Conservation (phyloP, 192 early-diverging fungal genomes). For the Backusella mclennaniae region DNA sequence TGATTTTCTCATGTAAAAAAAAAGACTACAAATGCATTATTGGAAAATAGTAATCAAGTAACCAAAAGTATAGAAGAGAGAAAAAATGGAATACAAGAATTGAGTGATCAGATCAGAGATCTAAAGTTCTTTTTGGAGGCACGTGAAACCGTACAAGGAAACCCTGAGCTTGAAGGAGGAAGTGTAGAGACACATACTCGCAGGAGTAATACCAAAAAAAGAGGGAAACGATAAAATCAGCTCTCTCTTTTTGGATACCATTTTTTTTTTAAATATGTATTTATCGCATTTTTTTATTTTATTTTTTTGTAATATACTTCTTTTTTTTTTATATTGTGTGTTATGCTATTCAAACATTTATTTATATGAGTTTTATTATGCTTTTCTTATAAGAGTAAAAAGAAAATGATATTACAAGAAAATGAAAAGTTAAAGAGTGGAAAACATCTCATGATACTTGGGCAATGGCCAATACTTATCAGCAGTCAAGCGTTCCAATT, state of each 20-base stretch:
- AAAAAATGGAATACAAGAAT: conserved; percentile 60
- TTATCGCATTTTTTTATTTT: not conserved
- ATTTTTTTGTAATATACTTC: not conserved
- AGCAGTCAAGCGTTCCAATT: conserved; percentile 75
- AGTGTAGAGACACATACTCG: conserved; percentile 13
- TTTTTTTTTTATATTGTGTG: not conserved
- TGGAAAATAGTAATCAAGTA: conserved; percentile 63
- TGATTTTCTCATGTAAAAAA: not conserved
- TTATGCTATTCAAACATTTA: too few relatives aligned
- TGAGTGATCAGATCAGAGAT: conserved; percentile 88
- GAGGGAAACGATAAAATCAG: not conserved
- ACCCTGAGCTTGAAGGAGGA: conserved; percentile 21
- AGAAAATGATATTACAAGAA: not conserved
- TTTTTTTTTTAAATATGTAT: not conserved
- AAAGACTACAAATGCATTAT: conserved; percentile 34
- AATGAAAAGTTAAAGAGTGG: conserved; percentile 51
- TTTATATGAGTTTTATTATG: not conserved
- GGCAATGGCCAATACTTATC: conserved; percentile 97
- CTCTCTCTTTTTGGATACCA: not conserved
- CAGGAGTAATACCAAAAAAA: not conserved
- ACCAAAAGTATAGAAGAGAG: conserved; percentile 53
- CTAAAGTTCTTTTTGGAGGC: conserved; percentile 88
- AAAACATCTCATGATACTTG: conserved; percentile 93
- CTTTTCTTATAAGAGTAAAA: not conserved
- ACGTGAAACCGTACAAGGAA: conserved; percentile 43